Percentiles rank a stretch among this genome's conserved stretches.
Conservation (phyloP, 331 rosid genomes). For the Pyracantha coccinea region DNA sequence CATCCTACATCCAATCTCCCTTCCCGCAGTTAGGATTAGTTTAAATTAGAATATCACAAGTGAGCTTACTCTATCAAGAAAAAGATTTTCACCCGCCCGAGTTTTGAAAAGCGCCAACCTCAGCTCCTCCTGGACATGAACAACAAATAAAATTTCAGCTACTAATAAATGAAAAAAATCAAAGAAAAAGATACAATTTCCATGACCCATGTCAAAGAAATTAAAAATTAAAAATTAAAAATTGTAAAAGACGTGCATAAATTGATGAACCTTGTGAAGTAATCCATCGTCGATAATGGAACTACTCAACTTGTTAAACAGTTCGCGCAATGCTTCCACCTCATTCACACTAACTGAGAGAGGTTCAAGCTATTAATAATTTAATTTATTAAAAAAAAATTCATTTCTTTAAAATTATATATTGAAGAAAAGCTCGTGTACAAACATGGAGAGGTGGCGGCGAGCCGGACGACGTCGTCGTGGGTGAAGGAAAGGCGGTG, state of each 20-base stretch:
- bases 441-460: conserved; percentile 50
- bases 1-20: neutral
- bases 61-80: conserved; percentile 55
- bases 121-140: conserved; percentile 59
- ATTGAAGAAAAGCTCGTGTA: neutral
- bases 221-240: no score
- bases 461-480: conserved; percentile 40
- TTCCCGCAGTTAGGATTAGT: neutral
- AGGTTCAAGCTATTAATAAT: no score
- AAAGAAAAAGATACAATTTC: neutral
- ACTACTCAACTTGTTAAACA: conserved; percentile 59
- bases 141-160: neutral
- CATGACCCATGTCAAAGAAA: neutral
- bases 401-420: neutral
- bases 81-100: conserved; percentile 33
- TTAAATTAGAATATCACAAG: neutral
- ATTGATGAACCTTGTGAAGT: conserved; percentile 52
- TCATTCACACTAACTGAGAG: conserved; percentile 58
- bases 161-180: neutral
- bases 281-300: conserved; percentile 58
- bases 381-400: no score
- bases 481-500: conserved; percentile 11
- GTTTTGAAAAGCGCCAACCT: conserved; percentile 48
- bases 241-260: neutral
- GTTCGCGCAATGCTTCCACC: conserved; percentile 59